These are phyloP conservation scores for Suhomyces pyralidae DNA, from an alignment of 805 yeast species.

Conservation along the genomic window DNA sequence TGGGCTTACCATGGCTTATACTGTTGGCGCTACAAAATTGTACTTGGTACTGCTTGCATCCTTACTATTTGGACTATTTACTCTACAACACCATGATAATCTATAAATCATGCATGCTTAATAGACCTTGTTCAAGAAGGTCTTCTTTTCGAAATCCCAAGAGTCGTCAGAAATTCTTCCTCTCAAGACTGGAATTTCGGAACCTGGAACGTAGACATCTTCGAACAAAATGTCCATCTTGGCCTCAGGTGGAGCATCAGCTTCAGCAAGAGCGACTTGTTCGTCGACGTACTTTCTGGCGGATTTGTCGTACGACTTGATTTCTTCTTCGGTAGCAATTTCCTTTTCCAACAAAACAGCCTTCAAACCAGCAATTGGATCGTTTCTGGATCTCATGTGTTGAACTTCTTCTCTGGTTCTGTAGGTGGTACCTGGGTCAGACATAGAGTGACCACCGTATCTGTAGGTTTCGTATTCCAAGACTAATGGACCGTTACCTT, in stretches of 20 bases:
- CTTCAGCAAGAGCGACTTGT: constrained; percentile 91
- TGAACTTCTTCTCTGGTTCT: constrained; percentile 99
- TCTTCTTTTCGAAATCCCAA: constrained; percentile 68
- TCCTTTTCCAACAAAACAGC: constrained; percentile 75
- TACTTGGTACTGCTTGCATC: not conserved
- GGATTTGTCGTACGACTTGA: constrained; percentile 91
- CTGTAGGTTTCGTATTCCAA: constrained; percentile 97
- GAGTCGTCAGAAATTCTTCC: constrained; percentile 97
- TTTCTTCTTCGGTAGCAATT: constrained; percentile 91
- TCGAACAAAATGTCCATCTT: constrained; percentile 91
- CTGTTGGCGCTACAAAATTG: too few species aligned
- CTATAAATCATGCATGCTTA: constrained; percentile 16
- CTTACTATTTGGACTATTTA: not conserved
- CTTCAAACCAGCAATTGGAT: constrained; percentile 96
- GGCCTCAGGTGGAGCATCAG: constrained; percentile 93
- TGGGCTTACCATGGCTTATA: not conserved
- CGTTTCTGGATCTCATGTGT: constrained; percentile 98
- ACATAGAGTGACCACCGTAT: constrained; percentile 99
- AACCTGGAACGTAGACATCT: constrained; percentile 94
- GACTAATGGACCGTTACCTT: constrained; percentile 95
- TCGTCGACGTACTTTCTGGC: constrained; percentile 94
- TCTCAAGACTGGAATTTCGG: constrained; percentile 88
- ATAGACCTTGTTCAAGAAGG: constrained; percentile 46
- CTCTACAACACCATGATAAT: not conserved
- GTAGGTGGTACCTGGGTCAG: constrained; percentile 99